Evolutionary conservation across 768 basidiomycete species (phyloP), one percentile per base, ranked within the genome.

Genomic region (Mycena rosella): DNA sequence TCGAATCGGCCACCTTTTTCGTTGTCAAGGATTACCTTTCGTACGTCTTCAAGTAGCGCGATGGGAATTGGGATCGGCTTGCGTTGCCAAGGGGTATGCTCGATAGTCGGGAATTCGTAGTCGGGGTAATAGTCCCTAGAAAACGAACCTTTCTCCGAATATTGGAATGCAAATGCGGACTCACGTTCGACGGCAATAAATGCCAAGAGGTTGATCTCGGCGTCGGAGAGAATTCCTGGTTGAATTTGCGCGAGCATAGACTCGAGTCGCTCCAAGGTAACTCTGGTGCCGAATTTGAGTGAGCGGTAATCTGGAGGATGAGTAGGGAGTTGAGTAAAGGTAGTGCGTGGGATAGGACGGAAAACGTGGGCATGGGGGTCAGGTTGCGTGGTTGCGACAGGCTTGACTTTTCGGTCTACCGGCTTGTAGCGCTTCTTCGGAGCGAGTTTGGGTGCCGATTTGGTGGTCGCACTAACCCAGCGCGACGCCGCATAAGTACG

Each of bases 81-180:
- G 18, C 65, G 26, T 13, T 71, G 64, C 78, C 78, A 78, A 0
- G 75, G 77, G 0, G 36, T 66, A 32, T 78, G 77, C 34, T 72
- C 69, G 13, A 78, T 75, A 10, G 63, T 56, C 0, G 74, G 71
- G 14, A 76, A 67, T 10, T 68, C 63, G 42, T 74, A 74, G 52
- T 74, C 74, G 22, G 72, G 72, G 36, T 71, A 78, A 57, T 72
- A 78, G 1, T 75, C 70, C 3, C 60, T 60, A 38, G 30, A 52
- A 61, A 78, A 77, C 0, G 22, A 67, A 11, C 78, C 78, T 9
- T 72, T 68, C 52, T 79, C 74, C 3, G 56, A 24, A 38, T 75
- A 73, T 1, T 70, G 45, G 30, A 66, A 79, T 0, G 77, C 77
- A 15, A 79, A 65, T 0, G 75, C 76, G 1, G 65, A 65, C 36